Percentiles rank a stretch among this genome's conserved stretches.
These are phyloP conservation scores for Suillus variegatus DNA, from an alignment of 768 basidiomycete genomes.

Conservation along the genomic window DNA sequence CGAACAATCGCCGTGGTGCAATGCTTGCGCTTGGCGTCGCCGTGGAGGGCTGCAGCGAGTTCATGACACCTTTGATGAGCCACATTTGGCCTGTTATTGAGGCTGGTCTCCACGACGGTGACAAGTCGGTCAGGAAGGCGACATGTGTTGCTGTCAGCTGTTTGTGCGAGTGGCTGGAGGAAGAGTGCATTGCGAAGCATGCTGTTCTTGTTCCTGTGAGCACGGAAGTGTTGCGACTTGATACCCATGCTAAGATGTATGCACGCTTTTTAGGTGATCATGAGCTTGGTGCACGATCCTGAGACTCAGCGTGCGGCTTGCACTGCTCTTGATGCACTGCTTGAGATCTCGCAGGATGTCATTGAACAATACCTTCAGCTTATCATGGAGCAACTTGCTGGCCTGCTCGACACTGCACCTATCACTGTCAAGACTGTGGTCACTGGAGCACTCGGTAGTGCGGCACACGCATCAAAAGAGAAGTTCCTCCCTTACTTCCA, in stretches of 20 bases:
- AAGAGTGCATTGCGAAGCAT: conserved; percentile 87
- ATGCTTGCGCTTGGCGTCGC: conserved; percentile 94
- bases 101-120: conserved; percentile 79
- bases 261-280: conserved; percentile 62
- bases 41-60: conserved; percentile 98
- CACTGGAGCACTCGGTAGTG: conserved; percentile 96
- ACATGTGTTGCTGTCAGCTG: conserved; percentile 96
- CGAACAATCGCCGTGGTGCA: conserved; percentile 83
- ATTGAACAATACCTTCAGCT: conserved; percentile 90
- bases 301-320: conserved; percentile 92
- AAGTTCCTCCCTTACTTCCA: conserved; percentile 94
- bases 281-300: conserved; percentile 86
- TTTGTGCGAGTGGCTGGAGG: conserved; percentile 96
- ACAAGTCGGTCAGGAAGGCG: conserved; percentile 88
- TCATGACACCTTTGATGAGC: conserved; percentile 89
- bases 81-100: conserved; percentile 96
- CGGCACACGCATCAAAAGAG: conserved; percentile 92
- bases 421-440: conserved; percentile 89
- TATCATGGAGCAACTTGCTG: conserved; percentile 92
- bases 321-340: conserved; percentile 92
- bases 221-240: background rate
- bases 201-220: conserved; percentile 80
- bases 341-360: conserved; percentile 90
- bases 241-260: background rate
- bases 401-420: conserved; percentile 86